phyloP scores from a whole-genome alignment of 345 rosid genomes.

The Theobroma cacao region DNA sequence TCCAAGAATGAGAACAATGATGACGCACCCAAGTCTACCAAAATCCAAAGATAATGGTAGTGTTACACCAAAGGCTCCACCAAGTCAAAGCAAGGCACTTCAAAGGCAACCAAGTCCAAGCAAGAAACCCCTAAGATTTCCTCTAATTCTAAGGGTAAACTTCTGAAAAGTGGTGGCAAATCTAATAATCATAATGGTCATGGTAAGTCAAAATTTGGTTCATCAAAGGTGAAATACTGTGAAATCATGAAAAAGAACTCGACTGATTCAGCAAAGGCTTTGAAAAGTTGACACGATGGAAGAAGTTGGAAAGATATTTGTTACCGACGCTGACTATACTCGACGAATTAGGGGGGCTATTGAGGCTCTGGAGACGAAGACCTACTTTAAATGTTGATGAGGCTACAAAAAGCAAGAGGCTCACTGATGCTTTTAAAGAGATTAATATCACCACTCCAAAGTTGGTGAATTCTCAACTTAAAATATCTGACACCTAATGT shows the following conservation, averaged over 20 bases:
- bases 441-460: not conserved
- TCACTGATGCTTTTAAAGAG: too few species aligned
- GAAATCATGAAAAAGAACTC: slow-evolving; percentile 39
- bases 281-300: slow-evolving; percentile 23
- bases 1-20: slow-evolving; percentile 32
- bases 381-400: too few species aligned
- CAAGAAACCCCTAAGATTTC: slow-evolving; percentile 38
- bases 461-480: too few species aligned
- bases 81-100: slow-evolving; percentile 22
- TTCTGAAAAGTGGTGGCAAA: slow-evolving; percentile 35
- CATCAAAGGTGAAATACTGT: slow-evolving; percentile 44
- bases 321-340: too few species aligned
- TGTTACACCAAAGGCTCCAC: slow-evolving; percentile 14
- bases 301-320: too few species aligned
- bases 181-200: slow-evolving; percentile 32
- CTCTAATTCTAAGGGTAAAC: slow-evolving; percentile 33
- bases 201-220: slow-evolving; percentile 45
- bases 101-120: slow-evolving; percentile 38
- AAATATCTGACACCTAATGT: not conserved
- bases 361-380: too few species aligned
- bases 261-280: slow-evolving; percentile 35
- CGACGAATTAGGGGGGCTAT: too few species aligned
- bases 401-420: too few species aligned
- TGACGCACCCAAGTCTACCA: slow-evolving; percentile 31
- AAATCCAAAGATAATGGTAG: slow-evolving; percentile 31